phyloP scores from a whole-genome alignment of 306 rosid genomes.

The Sesbania bispinosa region DNA sequence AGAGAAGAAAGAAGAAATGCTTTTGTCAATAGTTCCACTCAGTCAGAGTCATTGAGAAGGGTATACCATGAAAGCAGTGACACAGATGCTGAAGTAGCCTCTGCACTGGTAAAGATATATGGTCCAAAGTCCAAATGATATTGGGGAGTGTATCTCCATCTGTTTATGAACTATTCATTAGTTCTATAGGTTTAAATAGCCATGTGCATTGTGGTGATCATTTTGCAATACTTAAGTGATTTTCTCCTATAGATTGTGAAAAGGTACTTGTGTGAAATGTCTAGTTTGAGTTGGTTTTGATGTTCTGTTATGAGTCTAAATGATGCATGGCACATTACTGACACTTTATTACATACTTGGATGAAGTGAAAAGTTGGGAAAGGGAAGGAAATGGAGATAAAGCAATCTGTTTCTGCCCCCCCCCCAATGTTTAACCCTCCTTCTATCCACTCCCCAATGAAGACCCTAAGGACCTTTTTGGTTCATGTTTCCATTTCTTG shows the following conservation, averaged over 20 bases:
- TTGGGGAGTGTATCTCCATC: conserved; percentile 19
- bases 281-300: conserved; percentile 6
- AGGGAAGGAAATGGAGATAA: neutral
- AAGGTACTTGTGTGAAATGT: neutral
- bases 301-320: neutral
- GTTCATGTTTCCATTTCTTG: too few species aligned
- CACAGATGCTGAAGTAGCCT: conserved; percentile 33
- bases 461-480: neutral
- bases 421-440: neutral
- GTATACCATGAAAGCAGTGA: conserved; percentile 30
- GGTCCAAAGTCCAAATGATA: conserved; percentile 2
- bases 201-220: neutral
- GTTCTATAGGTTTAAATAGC: conserved; percentile 8
- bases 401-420: neutral
- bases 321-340: neutral
- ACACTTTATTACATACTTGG: neutral
- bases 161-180: neutral
- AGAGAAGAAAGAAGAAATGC: neutral
- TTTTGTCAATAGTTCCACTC: neutral
- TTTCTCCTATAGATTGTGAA: conserved; percentile 16
- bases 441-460: neutral
- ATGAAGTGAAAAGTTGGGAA: neutral
- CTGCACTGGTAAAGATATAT: conserved; percentile 37
- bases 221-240: conserved; percentile 5
- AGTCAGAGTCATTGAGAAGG: conserved; percentile 9